These are phyloP conservation scores for Magnolia sinica DNA, from an alignment of 164 flowering plant genomes.

Conservation along the genomic window DNA sequence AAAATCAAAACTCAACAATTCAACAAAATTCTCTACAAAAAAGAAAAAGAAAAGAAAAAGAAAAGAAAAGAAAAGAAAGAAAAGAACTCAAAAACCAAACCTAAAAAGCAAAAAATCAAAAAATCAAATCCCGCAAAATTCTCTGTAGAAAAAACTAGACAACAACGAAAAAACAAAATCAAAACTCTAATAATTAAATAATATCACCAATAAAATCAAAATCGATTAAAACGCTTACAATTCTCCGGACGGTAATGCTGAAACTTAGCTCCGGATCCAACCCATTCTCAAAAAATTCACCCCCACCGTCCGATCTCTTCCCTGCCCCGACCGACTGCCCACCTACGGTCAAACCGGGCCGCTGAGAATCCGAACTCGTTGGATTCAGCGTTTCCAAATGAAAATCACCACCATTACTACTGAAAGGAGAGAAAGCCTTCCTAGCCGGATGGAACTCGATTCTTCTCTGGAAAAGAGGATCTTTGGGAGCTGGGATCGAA, in stretches of 20 bases:
- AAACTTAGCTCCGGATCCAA: slow-evolving; percentile 72
- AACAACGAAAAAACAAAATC: background rate
- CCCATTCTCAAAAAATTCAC: slow-evolving; percentile 33
- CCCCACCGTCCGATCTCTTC: slow-evolving; percentile 35
- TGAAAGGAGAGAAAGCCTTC: slow-evolving; percentile 35
- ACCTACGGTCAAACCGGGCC: background rate
- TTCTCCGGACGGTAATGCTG: slow-evolving; percentile 55
- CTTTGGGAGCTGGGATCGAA: slow-evolving; percentile 4
- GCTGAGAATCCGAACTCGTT: slow-evolving; percentile 9
- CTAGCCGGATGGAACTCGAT: slow-evolving; percentile 62
- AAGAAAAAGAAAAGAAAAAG: no score
- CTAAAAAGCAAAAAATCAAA: background rate
- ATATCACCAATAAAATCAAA: background rate
- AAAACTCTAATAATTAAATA: background rate
- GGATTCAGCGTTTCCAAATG: slow-evolving; percentile 71
- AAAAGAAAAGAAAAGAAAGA: no score
- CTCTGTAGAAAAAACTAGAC: background rate
- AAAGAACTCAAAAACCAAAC: background rate
- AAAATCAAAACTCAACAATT: no score
- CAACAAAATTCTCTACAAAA: no score
- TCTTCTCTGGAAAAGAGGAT: slow-evolving; percentile 31
- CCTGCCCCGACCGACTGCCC: slow-evolving; percentile 7
- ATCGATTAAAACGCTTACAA: slow-evolving; percentile 44
- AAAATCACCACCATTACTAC: slow-evolving; percentile 35
- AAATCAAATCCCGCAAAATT: no score